Conservation (phyloP, 192 early-diverging fungal species). For the Backusella parvicylindrica region DNA sequence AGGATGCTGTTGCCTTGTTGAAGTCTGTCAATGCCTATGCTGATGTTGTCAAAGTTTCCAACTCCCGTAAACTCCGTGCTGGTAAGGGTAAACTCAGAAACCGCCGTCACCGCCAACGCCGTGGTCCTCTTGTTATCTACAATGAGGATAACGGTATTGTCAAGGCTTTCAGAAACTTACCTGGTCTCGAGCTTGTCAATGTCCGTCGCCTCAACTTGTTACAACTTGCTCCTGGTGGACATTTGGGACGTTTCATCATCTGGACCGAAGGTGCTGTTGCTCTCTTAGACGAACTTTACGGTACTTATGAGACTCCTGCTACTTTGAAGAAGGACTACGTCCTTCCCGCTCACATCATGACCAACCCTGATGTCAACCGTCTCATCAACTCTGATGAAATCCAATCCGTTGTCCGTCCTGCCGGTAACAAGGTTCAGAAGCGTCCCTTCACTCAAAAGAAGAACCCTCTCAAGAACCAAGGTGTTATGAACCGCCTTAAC, state of each 20-base stretch:
- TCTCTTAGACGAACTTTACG: constrained; percentile 91
- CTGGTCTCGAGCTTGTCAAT: constrained; percentile 94
- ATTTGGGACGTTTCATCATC: constrained; percentile 99
- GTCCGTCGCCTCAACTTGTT: constrained; percentile 95
- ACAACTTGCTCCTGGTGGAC: constrained; percentile 98
- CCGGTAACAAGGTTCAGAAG: constrained; percentile 75
- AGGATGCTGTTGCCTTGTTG: constrained; percentile 88
- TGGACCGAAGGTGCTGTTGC: constrained; percentile 95
- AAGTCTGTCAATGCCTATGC: constrained; percentile 91
- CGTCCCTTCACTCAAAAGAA: constrained; percentile 97
- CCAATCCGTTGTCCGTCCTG: constrained; percentile 88
- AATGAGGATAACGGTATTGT: constrained; percentile 93
- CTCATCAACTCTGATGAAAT: constrained; percentile 97
- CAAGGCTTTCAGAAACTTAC: constrained; percentile 98
- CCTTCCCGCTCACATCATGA: constrained; percentile 82
- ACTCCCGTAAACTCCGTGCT: constrained; percentile 96
- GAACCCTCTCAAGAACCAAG: constrained; percentile 96
- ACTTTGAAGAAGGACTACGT: constrained; percentile 87
- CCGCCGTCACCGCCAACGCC: constrained; percentile 95
- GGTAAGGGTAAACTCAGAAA: constrained; percentile 97
- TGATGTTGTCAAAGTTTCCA: constrained; percentile 94
- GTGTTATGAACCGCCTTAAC: constrained; percentile 94
- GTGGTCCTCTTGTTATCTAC: constrained; percentile 98
- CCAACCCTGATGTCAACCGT: constrained; percentile 93
- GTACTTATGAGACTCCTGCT: constrained; percentile 75